Conservation (phyloP, 2,329 filamentous ascomycete species). For the Aspergillus melleus region DNA sequence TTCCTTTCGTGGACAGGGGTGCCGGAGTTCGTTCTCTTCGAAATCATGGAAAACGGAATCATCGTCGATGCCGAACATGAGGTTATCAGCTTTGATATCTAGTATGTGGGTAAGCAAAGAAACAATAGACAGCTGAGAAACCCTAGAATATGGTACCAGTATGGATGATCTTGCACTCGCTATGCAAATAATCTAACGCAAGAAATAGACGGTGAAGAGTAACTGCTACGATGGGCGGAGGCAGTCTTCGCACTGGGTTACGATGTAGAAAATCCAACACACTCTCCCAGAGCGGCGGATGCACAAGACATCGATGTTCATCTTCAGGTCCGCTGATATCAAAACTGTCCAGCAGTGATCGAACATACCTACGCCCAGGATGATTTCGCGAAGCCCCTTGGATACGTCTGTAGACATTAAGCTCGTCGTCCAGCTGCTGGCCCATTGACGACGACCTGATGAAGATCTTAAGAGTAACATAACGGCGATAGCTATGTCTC, state of each 20-base stretch:
- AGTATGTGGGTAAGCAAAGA: slow-evolving; percentile 11
- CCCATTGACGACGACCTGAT: slow-evolving; percentile 29
- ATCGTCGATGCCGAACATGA: slow-evolving; percentile 46
- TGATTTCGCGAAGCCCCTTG: slow-evolving; percentile 24
- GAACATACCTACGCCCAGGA: slow-evolving; percentile 31
- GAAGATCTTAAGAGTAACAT: slow-evolving; percentile 35
- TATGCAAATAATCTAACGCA: slow-evolving; percentile 50
- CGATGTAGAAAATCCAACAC: slow-evolving; percentile 40
- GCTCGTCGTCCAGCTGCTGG: slow-evolving; percentile 37
- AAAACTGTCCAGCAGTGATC: slow-evolving; percentile 36
- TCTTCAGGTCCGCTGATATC: slow-evolving; percentile 30
- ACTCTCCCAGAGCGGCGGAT: slow-evolving; percentile 48
- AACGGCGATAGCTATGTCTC: slow-evolving; percentile 22
- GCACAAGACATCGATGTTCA: slow-evolving; percentile 38
- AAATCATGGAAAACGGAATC: slow-evolving; percentile 44
- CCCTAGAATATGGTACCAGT: too few species aligned
- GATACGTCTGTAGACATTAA: slow-evolving; percentile 47
- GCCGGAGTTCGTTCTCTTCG: slow-evolving; percentile 41
- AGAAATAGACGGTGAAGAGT: slow-evolving; percentile 44
- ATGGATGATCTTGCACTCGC: slow-evolving; percentile 48
- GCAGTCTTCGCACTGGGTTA: slow-evolving; percentile 42
- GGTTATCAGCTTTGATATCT: slow-evolving; percentile 52
- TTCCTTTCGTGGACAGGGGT: slow-evolving; percentile 46
- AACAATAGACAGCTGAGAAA: too few species aligned
- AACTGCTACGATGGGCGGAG: slow-evolving; percentile 34